A percentile compares a stretch with the other conserved stretches of the same genome.
These are phyloP conservation scores for Metschnikowia peoriensis DNA, from an alignment of 805 yeast genomes.

Conservation along the genomic window DNA sequence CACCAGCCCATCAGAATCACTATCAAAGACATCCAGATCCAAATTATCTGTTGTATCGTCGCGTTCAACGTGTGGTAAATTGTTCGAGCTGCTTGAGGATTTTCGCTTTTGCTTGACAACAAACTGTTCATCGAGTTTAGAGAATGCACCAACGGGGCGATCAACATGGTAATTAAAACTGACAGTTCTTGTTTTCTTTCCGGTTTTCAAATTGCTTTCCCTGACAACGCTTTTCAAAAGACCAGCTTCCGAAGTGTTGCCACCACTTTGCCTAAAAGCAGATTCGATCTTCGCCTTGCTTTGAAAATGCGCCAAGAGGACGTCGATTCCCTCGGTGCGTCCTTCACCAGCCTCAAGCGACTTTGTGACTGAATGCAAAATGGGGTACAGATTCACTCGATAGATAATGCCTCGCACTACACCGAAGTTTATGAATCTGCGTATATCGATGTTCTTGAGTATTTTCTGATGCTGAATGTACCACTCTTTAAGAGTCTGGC, in stretches of 20 bases:
- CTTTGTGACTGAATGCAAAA: conserved; percentile 43
- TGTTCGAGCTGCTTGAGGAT: not conserved
- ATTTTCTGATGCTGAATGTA: conserved; percentile 59
- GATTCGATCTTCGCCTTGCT: conserved; percentile 3
- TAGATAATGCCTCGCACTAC: conserved; percentile 77
- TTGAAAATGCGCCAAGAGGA: conserved; percentile 12
- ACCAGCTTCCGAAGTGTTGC: conserved; percentile 5
- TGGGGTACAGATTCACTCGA: conserved; percentile 75
- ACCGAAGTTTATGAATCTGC: conserved; percentile 87
- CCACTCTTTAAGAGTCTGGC: conserved; percentile 80
- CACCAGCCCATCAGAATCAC: conserved; percentile 16
- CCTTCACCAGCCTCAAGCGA: conserved; percentile 29
- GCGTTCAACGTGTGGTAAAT: not conserved
- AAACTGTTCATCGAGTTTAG: not conserved
- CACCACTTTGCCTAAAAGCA: not conserved
- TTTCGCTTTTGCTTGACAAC: not conserved
- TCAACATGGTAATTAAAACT: conserved; percentile 32
- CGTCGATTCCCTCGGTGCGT: conserved; percentile 11
- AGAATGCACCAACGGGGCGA: conserved; percentile 1
- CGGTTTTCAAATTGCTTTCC: conserved; percentile 20
- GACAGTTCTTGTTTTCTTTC: conserved; percentile 28
- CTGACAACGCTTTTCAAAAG: conserved; percentile 15
- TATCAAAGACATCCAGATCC: conserved; percentile 17
- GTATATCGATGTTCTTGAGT: conserved; percentile 68
- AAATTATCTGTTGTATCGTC: conserved; percentile 3